Percentiles rank a stretch among this genome's conserved stretches.
Evolutionary conservation across 139 green algal genomes (phyloP).

Genomic region (Closterium sp.): DNA sequence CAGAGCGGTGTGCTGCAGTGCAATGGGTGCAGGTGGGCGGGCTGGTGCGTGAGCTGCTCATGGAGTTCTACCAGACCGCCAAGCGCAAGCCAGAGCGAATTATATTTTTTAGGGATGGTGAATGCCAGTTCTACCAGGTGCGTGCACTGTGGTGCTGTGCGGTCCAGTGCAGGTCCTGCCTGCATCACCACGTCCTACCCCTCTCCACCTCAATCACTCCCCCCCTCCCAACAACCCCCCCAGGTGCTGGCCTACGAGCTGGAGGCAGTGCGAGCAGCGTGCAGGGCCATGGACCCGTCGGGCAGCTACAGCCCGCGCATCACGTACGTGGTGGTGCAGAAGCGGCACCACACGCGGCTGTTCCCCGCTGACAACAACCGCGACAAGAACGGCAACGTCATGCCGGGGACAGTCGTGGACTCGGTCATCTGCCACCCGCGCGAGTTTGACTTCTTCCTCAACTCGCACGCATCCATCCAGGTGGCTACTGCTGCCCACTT

Average conservation of each 20-base stretch:
- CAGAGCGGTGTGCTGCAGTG: not conserved
- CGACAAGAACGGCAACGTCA: constrained; percentile 32
- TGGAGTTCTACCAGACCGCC: constrained; percentile 27
- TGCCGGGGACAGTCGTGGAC: constrained; percentile 48
- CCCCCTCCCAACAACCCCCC: not conserved
- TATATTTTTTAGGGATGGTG: constrained; percentile 36
- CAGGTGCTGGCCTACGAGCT: constrained; percentile 13
- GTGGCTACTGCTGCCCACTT: not conserved
- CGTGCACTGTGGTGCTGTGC: too few relatives aligned
- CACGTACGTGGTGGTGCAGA: constrained; percentile 83
- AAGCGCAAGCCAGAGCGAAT: constrained; percentile 23
- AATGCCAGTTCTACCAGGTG: constrained; percentile 29
- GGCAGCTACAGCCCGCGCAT: constrained; percentile 65
- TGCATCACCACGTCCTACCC: too few relatives aligned
- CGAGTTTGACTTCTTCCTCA: constrained; percentile 88
- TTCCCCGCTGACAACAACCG: constrained; percentile 37
- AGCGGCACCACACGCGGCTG: constrained; percentile 75
- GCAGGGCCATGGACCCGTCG: constrained; percentile 7
- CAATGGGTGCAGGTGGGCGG: not conserved
- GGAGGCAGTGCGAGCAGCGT: constrained; percentile 29
- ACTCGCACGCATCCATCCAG: constrained; percentile 78
- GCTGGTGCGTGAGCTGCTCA: constrained; percentile 15
- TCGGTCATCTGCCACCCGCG: constrained; percentile 34
- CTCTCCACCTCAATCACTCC: too few relatives aligned
- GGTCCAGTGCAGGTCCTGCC: too few relatives aligned